These are phyloP conservation scores for Rhizophagus clarus DNA, from an alignment of 192 early-diverging fungal species.

Conservation along the genomic window DNA sequence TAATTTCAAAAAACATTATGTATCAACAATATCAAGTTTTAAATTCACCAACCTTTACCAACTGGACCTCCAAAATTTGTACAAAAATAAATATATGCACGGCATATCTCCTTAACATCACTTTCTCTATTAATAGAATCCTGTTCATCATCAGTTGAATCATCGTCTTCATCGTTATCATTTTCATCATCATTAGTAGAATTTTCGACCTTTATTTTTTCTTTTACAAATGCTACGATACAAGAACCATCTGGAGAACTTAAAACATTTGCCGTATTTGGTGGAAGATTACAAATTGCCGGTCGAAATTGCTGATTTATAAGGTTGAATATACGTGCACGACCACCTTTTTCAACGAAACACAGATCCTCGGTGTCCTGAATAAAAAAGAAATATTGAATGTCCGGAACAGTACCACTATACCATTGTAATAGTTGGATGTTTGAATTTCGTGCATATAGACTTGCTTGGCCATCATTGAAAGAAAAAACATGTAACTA, in stretches of 20 bases:
- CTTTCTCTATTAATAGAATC: not conserved
- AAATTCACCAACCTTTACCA: not conserved
- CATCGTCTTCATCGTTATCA: not conserved
- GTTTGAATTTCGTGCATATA: not conserved
- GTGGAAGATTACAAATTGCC: not conserved
- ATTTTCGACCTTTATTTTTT: not conserved
- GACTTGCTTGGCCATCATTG: not conserved
- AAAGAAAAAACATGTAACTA: slow-evolving; percentile 5
- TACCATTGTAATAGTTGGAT: not conserved
- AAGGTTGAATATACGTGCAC: not conserved
- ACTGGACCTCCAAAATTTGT: not conserved
- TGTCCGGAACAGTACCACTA: not conserved
- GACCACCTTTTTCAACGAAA: slow-evolving; percentile 7
- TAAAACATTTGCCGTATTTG: not conserved
- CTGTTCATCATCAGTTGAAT: not conserved
- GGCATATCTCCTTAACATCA: not conserved
- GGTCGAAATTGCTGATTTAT: not conserved
- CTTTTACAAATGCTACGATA: slow-evolving; percentile 15
- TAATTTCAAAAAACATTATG: not conserved
- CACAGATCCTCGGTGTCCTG: slow-evolving; percentile 11
- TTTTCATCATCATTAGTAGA: not conserved
- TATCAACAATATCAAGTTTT: not conserved
- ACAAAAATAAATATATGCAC: slow-evolving; percentile 16
- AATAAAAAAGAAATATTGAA: slow-evolving; percentile 15
- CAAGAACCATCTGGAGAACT: slow-evolving; percentile 14